Conservation (phyloP, 1,139 yeast genomes). For the Pichia sp. region DNA sequence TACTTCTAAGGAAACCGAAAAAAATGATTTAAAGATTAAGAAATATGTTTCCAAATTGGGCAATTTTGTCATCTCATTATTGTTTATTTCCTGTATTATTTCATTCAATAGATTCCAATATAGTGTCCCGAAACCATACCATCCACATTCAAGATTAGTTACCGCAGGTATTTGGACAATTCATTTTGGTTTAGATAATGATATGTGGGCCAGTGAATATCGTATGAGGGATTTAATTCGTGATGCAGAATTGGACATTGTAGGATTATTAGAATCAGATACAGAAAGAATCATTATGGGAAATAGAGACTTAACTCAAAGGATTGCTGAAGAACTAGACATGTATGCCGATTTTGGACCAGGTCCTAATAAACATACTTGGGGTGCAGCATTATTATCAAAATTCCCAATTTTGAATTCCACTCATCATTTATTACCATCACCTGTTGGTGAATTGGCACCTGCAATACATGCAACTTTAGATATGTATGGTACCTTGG, state of each 20-base stretch:
- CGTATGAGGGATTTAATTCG: conserved; percentile 78
- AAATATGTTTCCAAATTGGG: conserved; percentile 18
- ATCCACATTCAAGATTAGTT: conserved; percentile 65
- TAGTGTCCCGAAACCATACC: conserved; percentile 61
- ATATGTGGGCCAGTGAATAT: conserved; percentile 95
- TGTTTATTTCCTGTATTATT: conserved; percentile 31
- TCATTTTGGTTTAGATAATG: conserved; percentile 94
- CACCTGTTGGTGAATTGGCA: conserved; percentile 96
- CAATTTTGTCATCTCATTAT: conserved; percentile 23
- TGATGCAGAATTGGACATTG: conserved; percentile 84
- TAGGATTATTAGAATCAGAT: conserved; percentile 87
- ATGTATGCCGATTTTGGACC: conserved; percentile 97
- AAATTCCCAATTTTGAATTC: conserved; percentile 90
- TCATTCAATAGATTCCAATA: conserved; percentile 57
- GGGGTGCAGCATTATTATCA: conserved; percentile 93
- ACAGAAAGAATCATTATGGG: conserved; percentile 94
- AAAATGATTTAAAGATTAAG: conserved; percentile 8
- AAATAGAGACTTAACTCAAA: conserved; percentile 87
- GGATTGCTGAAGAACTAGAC: conserved; percentile 84
- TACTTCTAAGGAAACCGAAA: conserved; percentile 6
- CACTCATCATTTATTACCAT: conserved; percentile 84
- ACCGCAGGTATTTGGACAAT: conserved; percentile 98
- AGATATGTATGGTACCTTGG: conserved; percentile 77
- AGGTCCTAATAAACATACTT: conserved; percentile 94
- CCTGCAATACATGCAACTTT: conserved; percentile 97